Conservation (phyloP, 2,329 filamentous ascomycete species). For the Talaromyces sp. region DNA sequence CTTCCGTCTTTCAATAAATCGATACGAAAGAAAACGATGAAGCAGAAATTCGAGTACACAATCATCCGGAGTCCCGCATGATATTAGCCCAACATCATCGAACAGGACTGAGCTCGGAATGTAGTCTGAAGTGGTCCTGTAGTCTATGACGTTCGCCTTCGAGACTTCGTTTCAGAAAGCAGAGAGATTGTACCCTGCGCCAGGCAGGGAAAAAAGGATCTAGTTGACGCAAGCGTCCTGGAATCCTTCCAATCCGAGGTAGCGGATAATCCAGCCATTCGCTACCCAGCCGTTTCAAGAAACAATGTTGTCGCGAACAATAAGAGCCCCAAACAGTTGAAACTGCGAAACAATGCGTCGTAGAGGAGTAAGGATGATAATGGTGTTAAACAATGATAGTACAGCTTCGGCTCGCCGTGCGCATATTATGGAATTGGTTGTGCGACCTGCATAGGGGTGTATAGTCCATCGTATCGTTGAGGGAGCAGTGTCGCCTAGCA, state of each 20-base stretch:
- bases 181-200: constrained; percentile 18
- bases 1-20: constrained; percentile 17
- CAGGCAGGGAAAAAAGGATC: constrained; percentile 12
- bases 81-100: neutral
- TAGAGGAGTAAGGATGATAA: neutral
- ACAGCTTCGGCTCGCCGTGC: constrained; percentile 8
- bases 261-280: constrained; percentile 14
- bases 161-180: constrained; percentile 26
- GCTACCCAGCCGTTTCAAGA: neutral
- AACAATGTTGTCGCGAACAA: neutral
- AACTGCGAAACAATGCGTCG: neutral
- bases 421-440: constrained; percentile 5
- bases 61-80: neutral
- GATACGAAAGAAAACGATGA: constrained; percentile 10
- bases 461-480: constrained; percentile 12
- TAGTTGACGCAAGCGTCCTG: constrained; percentile 1
- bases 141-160: constrained; percentile 33
- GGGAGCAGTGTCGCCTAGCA: neutral
- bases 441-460: constrained; percentile 20
- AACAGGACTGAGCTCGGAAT: neutral
- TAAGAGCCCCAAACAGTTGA: neutral
- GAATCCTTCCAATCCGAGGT: neutral
- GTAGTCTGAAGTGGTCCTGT: constrained; percentile 25
- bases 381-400: constrained; percentile 13
- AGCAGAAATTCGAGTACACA: neutral